Percentiles rank a stretch among this genome's conserved stretches.
Conservation (phyloP, 2,329 filamentous ascomycete species). For the Penicillium hordei region DNA sequence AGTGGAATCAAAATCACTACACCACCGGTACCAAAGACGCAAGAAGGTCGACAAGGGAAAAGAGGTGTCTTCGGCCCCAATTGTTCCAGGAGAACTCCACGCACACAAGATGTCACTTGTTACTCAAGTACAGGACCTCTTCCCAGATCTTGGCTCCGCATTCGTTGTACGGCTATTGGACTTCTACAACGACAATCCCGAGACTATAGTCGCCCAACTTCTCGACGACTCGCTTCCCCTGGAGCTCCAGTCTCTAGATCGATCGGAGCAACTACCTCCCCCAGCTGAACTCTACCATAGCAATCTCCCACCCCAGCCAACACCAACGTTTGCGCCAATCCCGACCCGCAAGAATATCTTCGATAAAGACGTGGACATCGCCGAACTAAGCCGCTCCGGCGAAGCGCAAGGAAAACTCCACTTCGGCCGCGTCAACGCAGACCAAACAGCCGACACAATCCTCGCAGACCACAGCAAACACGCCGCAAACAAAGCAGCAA, state of each 20-base stretch:
- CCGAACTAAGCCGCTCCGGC: constrained; percentile 63
- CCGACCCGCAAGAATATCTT: constrained; percentile 66
- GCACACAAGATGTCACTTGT: constrained; percentile 81
- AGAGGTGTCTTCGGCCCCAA: constrained; percentile 29
- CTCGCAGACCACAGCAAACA: constrained; percentile 61
- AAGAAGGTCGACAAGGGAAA: constrained; percentile 45
- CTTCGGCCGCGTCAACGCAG: constrained; percentile 67
- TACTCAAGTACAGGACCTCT: constrained; percentile 88
- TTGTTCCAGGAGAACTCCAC: constrained; percentile 57
- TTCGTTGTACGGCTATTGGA: constrained; percentile 79
- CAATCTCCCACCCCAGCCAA: constrained; percentile 56
- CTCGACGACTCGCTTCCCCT: constrained; percentile 73
- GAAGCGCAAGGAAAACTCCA: constrained; percentile 62
- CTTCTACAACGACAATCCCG: constrained; percentile 73
- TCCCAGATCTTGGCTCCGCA: constrained; percentile 79
- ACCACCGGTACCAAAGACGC: constrained; percentile 45
- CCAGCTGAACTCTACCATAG: constrained; percentile 51
- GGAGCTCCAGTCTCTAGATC: constrained; percentile 65
- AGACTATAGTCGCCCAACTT: constrained; percentile 77
- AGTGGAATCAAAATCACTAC: constrained; percentile 38
- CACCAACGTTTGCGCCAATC: constrained; percentile 33
- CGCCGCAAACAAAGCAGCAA: constrained; percentile 77
- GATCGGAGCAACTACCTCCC: constrained; percentile 54
- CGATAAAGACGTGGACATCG: constrained; percentile 73
- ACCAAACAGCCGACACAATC: constrained; percentile 68